Evolutionary conservation across 495 filamentous ascomycete species (phyloP).

Genomic region (Neurospora sp.): DNA sequence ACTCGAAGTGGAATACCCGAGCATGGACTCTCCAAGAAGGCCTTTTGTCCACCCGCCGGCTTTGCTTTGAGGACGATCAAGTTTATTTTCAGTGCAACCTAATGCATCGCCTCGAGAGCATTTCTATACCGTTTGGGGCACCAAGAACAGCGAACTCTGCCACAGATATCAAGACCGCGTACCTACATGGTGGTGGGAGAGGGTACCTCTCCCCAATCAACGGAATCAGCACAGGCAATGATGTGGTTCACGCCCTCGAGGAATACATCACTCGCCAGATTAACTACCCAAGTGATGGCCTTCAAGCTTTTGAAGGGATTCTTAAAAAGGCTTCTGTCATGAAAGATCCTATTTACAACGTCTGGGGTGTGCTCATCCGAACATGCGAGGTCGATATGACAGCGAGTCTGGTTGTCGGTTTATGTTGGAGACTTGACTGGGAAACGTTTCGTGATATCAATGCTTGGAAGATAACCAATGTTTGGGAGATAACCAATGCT

Average conservation of each 20-base stretch:
- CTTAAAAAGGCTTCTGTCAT: not conserved
- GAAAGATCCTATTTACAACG: not conserved
- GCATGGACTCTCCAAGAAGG: slow-evolving; percentile 37
- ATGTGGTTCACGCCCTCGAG: too few relatives aligned
- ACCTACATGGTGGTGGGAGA: too few relatives aligned
- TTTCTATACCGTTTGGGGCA: not conserved
- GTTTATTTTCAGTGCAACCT: slow-evolving; percentile 28
- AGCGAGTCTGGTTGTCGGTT: not conserved
- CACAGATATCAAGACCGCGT: not conserved
- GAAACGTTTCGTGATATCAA: too few relatives aligned
- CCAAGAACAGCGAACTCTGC: not conserved
- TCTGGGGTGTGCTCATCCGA: not conserved
- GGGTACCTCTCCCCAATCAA: too few relatives aligned
- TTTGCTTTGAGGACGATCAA: slow-evolving; percentile 26
- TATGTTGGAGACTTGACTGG: too few relatives aligned
- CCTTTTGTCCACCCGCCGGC: slow-evolving; percentile 19
- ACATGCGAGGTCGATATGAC: too few relatives aligned
- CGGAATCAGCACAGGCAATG: too few relatives aligned
- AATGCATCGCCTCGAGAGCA: slow-evolving; percentile 1
- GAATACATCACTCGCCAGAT: not conserved
- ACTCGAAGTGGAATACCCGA: slow-evolving; percentile 21
- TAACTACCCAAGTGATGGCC: not conserved
- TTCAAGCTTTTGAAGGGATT: not conserved
- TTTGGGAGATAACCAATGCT: too few relatives aligned
- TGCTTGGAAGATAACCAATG: too few relatives aligned